Percentiles rank a stretch among this genome's conserved stretches.
These are phyloP conservation scores for Fusarium sp. DNA, from an alignment of 2,329 filamentous ascomycete species.

Conservation along the genomic window DNA sequence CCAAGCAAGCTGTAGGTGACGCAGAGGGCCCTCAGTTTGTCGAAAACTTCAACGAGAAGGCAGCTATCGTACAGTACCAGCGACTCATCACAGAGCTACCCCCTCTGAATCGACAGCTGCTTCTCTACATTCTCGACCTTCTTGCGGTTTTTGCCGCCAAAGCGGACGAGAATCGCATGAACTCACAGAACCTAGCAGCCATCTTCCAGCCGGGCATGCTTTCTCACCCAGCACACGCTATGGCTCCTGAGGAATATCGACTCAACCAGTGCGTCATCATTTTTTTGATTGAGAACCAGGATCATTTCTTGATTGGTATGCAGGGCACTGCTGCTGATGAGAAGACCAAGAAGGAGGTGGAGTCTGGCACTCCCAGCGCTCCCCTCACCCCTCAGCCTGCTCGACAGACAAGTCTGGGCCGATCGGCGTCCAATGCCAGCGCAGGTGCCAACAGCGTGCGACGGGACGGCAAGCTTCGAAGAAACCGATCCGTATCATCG, in stretches of 20 bases:
- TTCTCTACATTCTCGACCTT: slow-evolving; percentile 95
- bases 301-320: slow-evolving; percentile 98
- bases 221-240: slow-evolving; percentile 92
- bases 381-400: slow-evolving; percentile 60
- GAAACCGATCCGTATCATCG: slow-evolving; percentile 95
- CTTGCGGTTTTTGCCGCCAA: slow-evolving; percentile 98
- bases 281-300: slow-evolving; percentile 97
- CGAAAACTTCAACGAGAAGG: slow-evolving; percentile 70
- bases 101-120: slow-evolving; percentile 89
- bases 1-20: slow-evolving; percentile 77
- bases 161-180: slow-evolving; percentile 97
- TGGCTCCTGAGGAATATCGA: slow-evolving; percentile 93
- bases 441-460: slow-evolving; percentile 88
- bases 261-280: slow-evolving; percentile 97
- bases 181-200: slow-evolving; percentile 89
- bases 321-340: slow-evolving; percentile 98
- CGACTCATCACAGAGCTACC: slow-evolving; percentile 91
- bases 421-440: slow-evolving; percentile 89
- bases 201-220: slow-evolving; percentile 98
- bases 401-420: slow-evolving; percentile 60
- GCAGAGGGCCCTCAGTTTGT: slow-evolving; percentile 76
- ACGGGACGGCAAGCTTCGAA: slow-evolving; percentile 80
- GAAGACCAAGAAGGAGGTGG: slow-evolving; percentile 71
- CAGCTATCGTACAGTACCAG: slow-evolving; percentile 86
- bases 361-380: slow-evolving; percentile 72